Conservation (phyloP, 129 eudicot species). For the carrot (Daucus carota) region DH1_v3.0 NC_030387.2:24845501-24846000, state of each 20-base stretch:
- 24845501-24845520: too few relatives aligned
- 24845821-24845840: conserved; percentile 86
- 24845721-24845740: too few relatives aligned
- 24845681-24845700: too few relatives aligned
- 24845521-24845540: too few relatives aligned
- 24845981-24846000: too few relatives aligned
- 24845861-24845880: conserved; percentile 64
- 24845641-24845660: too few relatives aligned
- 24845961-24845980: conserved; percentile 15
- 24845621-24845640: too few relatives aligned
- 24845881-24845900: conserved; percentile 44
- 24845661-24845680: too few relatives aligned
- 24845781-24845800: conserved; percentile 32
- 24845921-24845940: conserved; percentile 64
- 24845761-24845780: not conserved
- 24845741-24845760: not conserved
- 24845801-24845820: conserved; percentile 70
- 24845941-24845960: conserved; percentile 32
- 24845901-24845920: conserved; percentile 42
- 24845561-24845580: too few relatives aligned
- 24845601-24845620: too few relatives aligned
- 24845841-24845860: conserved; percentile 86
- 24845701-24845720: not conserved
- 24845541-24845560: too few relatives aligned
- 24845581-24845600: too few relatives aligned